phyloP scores from a whole-genome alignment of 257 asterid genomes.

The Echites panduratus region DNA sequence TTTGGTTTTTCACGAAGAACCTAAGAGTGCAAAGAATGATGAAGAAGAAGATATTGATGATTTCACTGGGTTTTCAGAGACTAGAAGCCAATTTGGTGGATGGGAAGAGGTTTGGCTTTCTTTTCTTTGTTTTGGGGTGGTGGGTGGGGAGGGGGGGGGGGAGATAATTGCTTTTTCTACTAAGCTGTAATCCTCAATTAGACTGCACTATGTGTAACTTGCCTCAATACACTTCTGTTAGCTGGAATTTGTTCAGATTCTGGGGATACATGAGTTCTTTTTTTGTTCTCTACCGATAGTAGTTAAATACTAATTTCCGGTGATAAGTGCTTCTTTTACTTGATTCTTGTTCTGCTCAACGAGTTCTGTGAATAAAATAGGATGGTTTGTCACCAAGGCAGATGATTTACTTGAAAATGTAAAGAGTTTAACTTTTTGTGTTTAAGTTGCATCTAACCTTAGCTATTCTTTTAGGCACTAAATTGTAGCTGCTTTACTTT shows the following conservation, averaged over 20 bases:
- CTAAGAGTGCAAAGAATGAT: conserved; percentile 26
- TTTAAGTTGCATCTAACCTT: neutral
- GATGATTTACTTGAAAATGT: neutral
- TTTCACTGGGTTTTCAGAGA: conserved; percentile 62
- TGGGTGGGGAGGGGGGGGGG: no score
- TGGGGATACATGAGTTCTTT: neutral
- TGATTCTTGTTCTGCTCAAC: neutral
- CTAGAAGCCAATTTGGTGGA: conserved; percentile 58
- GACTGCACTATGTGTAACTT: neutral
- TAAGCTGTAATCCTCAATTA: neutral
- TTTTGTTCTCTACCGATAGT: neutral
- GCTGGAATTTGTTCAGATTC: neutral
- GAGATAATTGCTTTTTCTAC: neutral
- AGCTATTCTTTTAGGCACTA: neutral
- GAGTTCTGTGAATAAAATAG: neutral
- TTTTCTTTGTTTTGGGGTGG: neutral
- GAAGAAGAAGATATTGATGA: conserved; percentile 66
- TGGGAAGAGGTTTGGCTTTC: conserved; percentile 49
- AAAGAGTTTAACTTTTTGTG: neutral
- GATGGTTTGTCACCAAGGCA: neutral
- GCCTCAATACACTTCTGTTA: neutral
- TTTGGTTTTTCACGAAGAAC: conserved; percentile 27
- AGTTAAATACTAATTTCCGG: neutral
- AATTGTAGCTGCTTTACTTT: neutral
- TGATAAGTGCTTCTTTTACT: neutral